Conservation (phyloP, 2,329 filamentous ascomycete genomes). For the Pseudogymnoascus destructans region DNA sequence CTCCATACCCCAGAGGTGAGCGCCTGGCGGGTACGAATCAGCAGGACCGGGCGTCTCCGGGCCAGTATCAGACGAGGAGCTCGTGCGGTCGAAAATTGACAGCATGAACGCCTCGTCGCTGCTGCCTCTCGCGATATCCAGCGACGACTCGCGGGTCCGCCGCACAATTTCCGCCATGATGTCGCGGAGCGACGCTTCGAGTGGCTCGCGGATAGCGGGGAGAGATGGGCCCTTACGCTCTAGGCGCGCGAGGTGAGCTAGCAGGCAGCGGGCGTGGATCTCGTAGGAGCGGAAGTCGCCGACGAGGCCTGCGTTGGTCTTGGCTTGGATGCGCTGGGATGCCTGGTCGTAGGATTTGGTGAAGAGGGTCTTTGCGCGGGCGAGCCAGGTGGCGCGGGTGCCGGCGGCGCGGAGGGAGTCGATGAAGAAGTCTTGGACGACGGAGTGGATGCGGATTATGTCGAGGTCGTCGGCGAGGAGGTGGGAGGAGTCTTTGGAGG, state of each 20-base stretch:
- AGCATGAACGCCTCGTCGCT: slow-evolving; percentile 25
- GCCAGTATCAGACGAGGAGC: slow-evolving; percentile 35
- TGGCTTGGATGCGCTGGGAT: slow-evolving; percentile 31
- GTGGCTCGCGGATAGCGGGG: slow-evolving; percentile 23
- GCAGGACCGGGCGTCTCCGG: slow-evolving; percentile 30
- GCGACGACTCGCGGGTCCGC: slow-evolving; percentile 31
- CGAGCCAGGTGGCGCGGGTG: slow-evolving; percentile 35
- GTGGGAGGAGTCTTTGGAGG: slow-evolving; percentile 27
- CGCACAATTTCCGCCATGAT: slow-evolving; percentile 33
- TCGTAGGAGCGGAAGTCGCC: slow-evolving; percentile 41
- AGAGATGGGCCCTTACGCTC: slow-evolving; percentile 26
- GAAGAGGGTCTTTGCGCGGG: slow-evolving; percentile 35
- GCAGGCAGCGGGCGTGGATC: slow-evolving; percentile 37
- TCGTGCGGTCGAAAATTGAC: slow-evolving; percentile 39
- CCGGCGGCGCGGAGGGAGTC: slow-evolving; percentile 32
- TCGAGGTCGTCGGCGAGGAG: slow-evolving; percentile 35
- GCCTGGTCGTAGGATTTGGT: slow-evolving; percentile 37
- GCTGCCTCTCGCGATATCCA: slow-evolving; percentile 28
- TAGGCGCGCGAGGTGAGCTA: slow-evolving; percentile 31
- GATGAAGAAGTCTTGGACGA: slow-evolving; percentile 41
- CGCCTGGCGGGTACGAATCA: slow-evolving; percentile 18
- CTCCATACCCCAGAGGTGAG: slow-evolving; percentile 20
- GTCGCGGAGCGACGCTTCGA: slow-evolving; percentile 28
- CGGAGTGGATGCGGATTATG: slow-evolving; percentile 37
- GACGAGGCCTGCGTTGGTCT: slow-evolving; percentile 32